Conservation (phyloP, 176 grass and related monocot genomes). For the Carex pumila region DNA sequence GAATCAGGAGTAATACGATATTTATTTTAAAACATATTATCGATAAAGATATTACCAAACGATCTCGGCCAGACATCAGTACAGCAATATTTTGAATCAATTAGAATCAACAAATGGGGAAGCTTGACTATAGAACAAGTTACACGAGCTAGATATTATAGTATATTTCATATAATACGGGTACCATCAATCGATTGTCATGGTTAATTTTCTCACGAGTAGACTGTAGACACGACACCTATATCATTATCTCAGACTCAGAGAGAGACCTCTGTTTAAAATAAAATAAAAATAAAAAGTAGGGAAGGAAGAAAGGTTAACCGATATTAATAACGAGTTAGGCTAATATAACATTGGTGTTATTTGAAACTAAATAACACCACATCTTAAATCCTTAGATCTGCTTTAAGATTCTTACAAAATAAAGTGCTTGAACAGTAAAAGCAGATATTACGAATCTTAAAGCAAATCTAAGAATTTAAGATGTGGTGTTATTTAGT, state of each 20-base stretch:
- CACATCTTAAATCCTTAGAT: too few species aligned
- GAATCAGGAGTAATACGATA: too few species aligned
- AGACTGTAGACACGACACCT: background rate
- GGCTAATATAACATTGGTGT: too few species aligned
- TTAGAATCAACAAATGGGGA: background rate
- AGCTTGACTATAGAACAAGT: background rate
- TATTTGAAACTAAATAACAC: too few species aligned
- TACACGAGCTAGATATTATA: background rate
- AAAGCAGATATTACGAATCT: too few species aligned
- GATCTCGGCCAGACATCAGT: background rate
- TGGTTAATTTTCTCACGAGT: background rate
- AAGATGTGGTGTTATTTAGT: too few species aligned
- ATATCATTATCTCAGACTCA: background rate
- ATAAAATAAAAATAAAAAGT: background rate
- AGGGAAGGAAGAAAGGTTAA: background rate
- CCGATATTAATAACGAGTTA: too few species aligned
- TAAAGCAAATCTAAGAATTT: too few species aligned
- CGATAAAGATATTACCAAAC: background rate
- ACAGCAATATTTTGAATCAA: background rate
- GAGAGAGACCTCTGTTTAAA: background rate
- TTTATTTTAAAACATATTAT: too few species aligned
- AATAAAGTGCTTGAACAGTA: too few species aligned
- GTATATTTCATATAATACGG: background rate
- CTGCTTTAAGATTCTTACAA: too few species aligned
- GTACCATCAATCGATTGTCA: background rate